A percentile compares a stretch with the other conserved stretches of the same genome.
Evolutionary conservation across 2,329 filamentous ascomycete genomes (phyloP).

Genomic region (Claviceps sorghi): DNA sequence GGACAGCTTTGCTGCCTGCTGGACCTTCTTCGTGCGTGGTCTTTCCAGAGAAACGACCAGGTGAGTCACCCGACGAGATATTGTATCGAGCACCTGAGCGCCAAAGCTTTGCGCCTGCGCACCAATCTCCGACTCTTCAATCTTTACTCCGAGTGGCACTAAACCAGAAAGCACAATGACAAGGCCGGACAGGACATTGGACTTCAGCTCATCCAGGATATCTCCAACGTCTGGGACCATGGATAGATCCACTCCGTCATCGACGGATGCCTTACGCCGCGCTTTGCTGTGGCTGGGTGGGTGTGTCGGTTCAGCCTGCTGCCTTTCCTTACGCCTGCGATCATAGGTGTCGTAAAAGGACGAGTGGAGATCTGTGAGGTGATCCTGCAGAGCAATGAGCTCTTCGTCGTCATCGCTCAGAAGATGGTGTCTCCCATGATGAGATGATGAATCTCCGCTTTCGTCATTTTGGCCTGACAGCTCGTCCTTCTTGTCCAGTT

Average conservation of each 20-base stretch:
- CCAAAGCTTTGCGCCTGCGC: constrained; percentile 80
- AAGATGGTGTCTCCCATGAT: constrained; percentile 51
- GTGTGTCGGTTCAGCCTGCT: constrained; percentile 20
- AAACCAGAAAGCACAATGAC: constrained; percentile 83
- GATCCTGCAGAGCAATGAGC: constrained; percentile 59
- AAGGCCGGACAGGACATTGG: constrained; percentile 56
- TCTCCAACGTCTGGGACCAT: constrained; percentile 70
- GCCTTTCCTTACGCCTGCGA: constrained; percentile 25
- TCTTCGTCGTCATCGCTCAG: constrained; percentile 82
- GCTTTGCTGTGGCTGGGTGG: constrained; percentile 19
- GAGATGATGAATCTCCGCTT: constrained; percentile 13
- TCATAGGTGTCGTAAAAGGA: constrained; percentile 79
- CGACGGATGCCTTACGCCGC: constrained; percentile 18
- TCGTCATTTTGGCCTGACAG: constrained; percentile 14
- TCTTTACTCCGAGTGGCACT: constrained; percentile 66
- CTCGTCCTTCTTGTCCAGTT: constrained; percentile 66
- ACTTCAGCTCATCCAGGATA: constrained; percentile 74
- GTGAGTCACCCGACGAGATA: constrained; percentile 54
- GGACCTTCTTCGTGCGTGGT: constrained; percentile 79
- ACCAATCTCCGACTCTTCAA: constrained; percentile 71
- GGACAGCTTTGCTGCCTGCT: constrained; percentile 64
- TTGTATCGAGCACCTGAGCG: constrained; percentile 42
- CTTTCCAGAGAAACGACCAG: constrained; percentile 56
- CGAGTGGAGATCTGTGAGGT: constrained; percentile 60
- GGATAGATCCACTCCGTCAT: constrained; percentile 29